phyloP scores from a whole-genome alignment of 495 filamentous ascomycete species.

The Xylaria curta region DNA sequence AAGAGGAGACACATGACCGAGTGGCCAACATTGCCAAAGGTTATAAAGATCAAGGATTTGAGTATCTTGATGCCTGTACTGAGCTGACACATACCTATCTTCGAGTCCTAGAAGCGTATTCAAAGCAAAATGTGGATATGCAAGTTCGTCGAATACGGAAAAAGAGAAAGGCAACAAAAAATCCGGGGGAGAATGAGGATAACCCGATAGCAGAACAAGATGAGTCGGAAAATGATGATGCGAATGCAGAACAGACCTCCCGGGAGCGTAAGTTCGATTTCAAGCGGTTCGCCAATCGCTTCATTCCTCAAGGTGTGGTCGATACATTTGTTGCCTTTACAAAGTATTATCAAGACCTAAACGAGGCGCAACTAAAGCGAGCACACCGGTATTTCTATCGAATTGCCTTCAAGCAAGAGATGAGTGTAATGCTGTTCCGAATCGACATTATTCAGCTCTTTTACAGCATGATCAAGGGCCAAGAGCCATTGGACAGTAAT shows the following conservation, averaged over 20 bases:
- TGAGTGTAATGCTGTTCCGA: conserved; percentile 85
- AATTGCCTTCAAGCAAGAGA: conserved; percentile 91
- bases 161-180: conserved; percentile 68
- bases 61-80: conserved; percentile 90
- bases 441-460: conserved; percentile 89
- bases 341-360: conserved; percentile 81
- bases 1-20: conserved; percentile 90
- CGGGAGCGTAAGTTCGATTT: conserved; percentile 96
- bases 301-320: conserved; percentile 81
- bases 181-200: conserved; percentile 47
- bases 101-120: conserved; percentile 89
- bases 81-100: conserved; percentile 91
- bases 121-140: conserved; percentile 91
- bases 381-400: conserved; percentile 95
- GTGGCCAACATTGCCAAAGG: conserved; percentile 77
- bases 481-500: conserved; percentile 72
- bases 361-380: conserved; percentile 82
- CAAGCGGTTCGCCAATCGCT: conserved; percentile 77
- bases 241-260: conserved; percentile 67
- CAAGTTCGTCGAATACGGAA: conserved; percentile 77
- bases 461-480: conserved; percentile 91
- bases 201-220: conserved; percentile 56
- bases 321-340: conserved; percentile 88
- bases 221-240: conserved; percentile 78
- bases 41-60: conserved; percentile 93